Conservation (phyloP, 106 monocot genomes). For the Apostasia ramifera region DNA sequence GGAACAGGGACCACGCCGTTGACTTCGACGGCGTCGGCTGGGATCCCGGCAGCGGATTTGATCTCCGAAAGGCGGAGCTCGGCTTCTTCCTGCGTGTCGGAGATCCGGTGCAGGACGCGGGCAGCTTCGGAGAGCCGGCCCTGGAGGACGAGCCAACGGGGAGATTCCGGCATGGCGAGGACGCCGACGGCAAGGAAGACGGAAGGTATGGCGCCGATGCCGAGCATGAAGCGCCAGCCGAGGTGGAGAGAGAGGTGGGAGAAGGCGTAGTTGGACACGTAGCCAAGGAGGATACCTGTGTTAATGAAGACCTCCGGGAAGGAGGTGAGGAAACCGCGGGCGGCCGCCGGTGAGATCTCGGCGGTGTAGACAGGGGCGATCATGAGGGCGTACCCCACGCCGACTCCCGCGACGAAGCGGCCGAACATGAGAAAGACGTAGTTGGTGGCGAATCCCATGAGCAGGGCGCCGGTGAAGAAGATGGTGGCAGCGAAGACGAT, state of each 20-base stretch:
- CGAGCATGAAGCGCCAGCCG: slow-evolving; percentile 22
- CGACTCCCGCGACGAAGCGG: slow-evolving; percentile 71
- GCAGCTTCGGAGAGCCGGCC: slow-evolving; percentile 41
- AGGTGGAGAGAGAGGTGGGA: not conserved
- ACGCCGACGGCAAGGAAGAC: slow-evolving; percentile 17
- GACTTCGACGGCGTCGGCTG: not conserved
- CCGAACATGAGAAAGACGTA: slow-evolving; percentile 70
- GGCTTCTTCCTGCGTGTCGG: slow-evolving; percentile 34
- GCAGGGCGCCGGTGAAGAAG: slow-evolving; percentile 60
- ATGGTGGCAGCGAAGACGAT: slow-evolving; percentile 57
- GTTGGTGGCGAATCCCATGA: slow-evolving; percentile 69
- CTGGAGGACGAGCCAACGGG: slow-evolving; percentile 55
- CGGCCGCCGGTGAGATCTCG: slow-evolving; percentile 29
- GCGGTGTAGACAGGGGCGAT: slow-evolving; percentile 66
- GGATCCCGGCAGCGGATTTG: slow-evolving; percentile 40
- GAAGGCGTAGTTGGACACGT: slow-evolving; percentile 18
- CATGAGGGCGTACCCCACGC: slow-evolving; percentile 66
- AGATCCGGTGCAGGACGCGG: slow-evolving; percentile 33
- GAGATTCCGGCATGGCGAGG: slow-evolving; percentile 49
- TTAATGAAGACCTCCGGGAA: slow-evolving; percentile 42
- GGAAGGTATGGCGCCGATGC: slow-evolving; percentile 16
- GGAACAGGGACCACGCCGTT: slow-evolving; percentile 15
- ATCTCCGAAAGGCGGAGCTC: slow-evolving; percentile 25
- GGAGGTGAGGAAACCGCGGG: slow-evolving; percentile 34
- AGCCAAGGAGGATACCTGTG: slow-evolving; percentile 31